Evolutionary conservation across 2,329 filamentous ascomycete genomes (phyloP), one percentile per base, ranked within the genome.

Genomic region (Phaeosphaeriaceae sp.): DNA sequence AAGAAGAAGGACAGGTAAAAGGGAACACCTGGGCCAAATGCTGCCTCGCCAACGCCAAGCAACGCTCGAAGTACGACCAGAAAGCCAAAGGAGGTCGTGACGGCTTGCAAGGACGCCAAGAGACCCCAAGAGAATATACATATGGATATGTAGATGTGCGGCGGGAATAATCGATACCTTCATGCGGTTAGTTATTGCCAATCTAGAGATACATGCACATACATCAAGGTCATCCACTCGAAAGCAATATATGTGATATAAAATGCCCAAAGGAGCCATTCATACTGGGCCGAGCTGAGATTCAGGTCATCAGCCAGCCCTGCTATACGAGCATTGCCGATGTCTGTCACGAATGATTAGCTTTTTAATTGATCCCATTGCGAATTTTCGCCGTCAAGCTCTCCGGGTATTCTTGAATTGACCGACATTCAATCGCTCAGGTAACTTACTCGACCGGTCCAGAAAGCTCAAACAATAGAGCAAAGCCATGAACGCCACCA

Each of bases 391-490:
- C 21, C 5, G 3, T 32, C 17, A 35, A 35, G n/a, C 28, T 17
- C 28, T 13, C 1, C 9, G 22, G n/a, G n/a, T 50, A n/a, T 11
- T 22, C 17, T 13, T 40, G 15, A 17, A 7, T 40, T 23, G 21
- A 51, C 49, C 28, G 30, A 44, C 28, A 35, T 24, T 23, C 11
- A 55, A 1, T 55, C 56, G 43, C 54, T n/a, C 52, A 56, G 63
- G 55, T 40, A 32, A 71, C 75, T 68, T 81, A 93, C 92, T 97
- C 19, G 91, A 94, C 65, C 93, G 85, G 77, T 97, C 93, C 65
- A 97, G 79, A 74, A 97, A 97, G 63, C 89, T 91, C 61, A 97
- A 82, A 83, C 96, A 86, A 74, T 95, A 97, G 13, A 97, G 83
- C 58, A 94, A 75, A 11, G 92, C 91, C 63, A 97, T 85, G 73